Conservation (phyloP, 1,139 yeast species). For the Geotrichum bryndzae region DNA sequence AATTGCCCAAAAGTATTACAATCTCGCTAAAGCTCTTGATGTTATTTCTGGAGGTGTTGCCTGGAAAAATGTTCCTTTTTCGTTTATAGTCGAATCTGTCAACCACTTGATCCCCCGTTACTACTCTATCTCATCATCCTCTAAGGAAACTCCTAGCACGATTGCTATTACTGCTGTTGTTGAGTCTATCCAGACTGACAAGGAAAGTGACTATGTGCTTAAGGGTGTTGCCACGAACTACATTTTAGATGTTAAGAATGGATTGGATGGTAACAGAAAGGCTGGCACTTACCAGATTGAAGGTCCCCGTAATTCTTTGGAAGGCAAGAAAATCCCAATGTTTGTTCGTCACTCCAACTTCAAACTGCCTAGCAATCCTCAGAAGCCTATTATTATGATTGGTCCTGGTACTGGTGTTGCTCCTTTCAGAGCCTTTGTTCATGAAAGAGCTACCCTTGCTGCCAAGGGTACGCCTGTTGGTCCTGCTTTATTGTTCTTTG, state of each 20-base stretch:
- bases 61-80: conserved; percentile 79
- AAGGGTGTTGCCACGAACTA: conserved; percentile 92
- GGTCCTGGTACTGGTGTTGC: conserved; percentile 99
- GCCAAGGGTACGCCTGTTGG: conserved; percentile 59
- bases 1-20: conserved; percentile 55
- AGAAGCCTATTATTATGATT: conserved; percentile 80
- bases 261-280: conserved; percentile 46
- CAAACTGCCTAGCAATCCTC: conserved; percentile 83
- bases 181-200: conserved; percentile 51
- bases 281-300: conserved; percentile 59
- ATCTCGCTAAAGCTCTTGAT: conserved; percentile 71
- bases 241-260: conserved; percentile 62
- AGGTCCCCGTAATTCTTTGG: conserved; percentile 60
- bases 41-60: conserved; percentile 53
- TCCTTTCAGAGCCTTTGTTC: conserved; percentile 88
- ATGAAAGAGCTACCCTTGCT: conserved; percentile 65
- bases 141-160: conserved; percentile 65
- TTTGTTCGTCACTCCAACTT: conserved; percentile 93
- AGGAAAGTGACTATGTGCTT: conserved; percentile 42
- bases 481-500: conserved; percentile 70
- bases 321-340: conserved; percentile 63
- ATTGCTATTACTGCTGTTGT: conserved; percentile 84
- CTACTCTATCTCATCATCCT: conserved; percentile 92
- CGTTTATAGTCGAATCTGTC: conserved; percentile 72
- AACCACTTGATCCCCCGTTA: conserved; percentile 88